Evolutionary conservation across 202 grass and related monocot species (phyloP), one percentile per base, ranked within the genome.

Genomic region (Saccharum hybrid): DNA sequence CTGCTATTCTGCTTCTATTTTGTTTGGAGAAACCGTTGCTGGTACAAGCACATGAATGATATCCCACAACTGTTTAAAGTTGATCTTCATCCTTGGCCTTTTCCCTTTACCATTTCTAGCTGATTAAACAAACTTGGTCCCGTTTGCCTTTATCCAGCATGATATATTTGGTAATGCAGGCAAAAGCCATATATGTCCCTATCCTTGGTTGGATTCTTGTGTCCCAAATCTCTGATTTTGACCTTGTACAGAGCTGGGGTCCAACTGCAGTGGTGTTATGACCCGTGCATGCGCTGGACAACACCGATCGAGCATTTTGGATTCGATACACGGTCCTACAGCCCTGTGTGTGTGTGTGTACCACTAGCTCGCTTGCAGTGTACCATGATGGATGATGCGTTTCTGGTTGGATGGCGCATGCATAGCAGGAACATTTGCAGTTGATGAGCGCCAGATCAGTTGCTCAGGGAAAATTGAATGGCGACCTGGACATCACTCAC

Each of bases 401-500:
- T 38, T 78, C 11, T 67, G 49, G 49, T 19, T 40, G 63, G 63
- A 78, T 63, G 72, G 15, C 1, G 48, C 48, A 46, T 52, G 48
- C 48, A 7, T 52, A 18, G 36, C 63, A 76, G 48, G 39, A 59
- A 62, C 51, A 28, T 76, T 63, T 86, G 48, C 8, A 42, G 62
- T 46, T 76, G 22, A 66, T 6, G 73, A 56, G 65, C 66, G 56
- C 33, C 15, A 56, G 48, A 51, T 51, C 12, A 37, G 56, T 10
- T 60, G 19, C 54, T 7, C 23, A 67, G 9, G 34, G 15, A 40
- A 52, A 45, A 26, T 46, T 71, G 19, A 70, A 51, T 23, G 63
- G 69, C 23, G 22, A 22, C 69, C 39, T 85, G 40, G 38, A 40
- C 15, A 40, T 79, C 75, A 65, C 83, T 16, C 54, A 7, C 39